Conservation (phyloP, 2,329 filamentous ascomycete genomes). For the Tolypocladium tundrense region DNA sequence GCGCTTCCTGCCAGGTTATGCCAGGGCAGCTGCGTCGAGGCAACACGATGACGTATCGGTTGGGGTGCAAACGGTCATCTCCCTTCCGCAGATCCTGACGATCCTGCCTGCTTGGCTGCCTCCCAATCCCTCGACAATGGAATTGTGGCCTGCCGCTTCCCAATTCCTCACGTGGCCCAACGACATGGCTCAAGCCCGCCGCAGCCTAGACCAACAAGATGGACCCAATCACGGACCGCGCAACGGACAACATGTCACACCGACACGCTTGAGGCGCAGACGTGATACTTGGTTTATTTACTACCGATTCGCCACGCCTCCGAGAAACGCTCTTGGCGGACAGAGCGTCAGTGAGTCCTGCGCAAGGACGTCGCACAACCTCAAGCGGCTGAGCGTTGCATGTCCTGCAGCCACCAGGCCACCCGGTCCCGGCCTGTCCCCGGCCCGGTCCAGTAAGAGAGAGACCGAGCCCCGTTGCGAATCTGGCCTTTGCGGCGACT, state of each 20-base stretch:
- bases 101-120: not conserved
- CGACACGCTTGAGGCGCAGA: not conserved
- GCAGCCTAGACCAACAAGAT: not conserved
- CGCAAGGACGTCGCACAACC: no score
- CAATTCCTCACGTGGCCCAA: not conserved
- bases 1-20: not conserved
- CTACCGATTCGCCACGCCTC: not conserved
- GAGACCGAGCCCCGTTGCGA: constrained; percentile 42
- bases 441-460: constrained; percentile 64
- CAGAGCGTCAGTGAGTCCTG: not conserved
- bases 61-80: not conserved
- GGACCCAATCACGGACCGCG: not conserved
- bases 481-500: constrained; percentile 50
- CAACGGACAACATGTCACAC: not conserved
- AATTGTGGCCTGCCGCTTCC: not conserved
- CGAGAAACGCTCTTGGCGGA: not conserved
- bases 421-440: constrained; percentile 40
- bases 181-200: not conserved
- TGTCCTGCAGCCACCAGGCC: constrained; percentile 45
- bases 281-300: not conserved
- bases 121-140: no score
- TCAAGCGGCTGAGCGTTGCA: no score
- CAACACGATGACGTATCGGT: not conserved
- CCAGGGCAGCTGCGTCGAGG: not conserved
- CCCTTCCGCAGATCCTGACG: not conserved